Base-by-base conservation (phyloP, 2,329 filamentous ascomycete genomes). In the Xenoacremonium recifei region DNA sequence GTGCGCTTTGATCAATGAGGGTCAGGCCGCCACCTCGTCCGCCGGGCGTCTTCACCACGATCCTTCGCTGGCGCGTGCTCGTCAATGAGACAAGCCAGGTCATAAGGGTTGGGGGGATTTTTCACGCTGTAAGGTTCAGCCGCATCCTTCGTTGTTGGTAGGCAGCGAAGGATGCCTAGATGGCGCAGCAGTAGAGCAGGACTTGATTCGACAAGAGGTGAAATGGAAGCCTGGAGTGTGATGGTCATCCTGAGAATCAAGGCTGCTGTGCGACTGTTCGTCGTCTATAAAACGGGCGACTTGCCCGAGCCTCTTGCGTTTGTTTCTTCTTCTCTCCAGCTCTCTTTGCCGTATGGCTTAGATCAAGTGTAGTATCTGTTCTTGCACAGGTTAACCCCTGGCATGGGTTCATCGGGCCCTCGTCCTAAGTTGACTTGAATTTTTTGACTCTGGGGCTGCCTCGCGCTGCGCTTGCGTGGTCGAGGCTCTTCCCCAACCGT, bases 351-450 rank as follows among this genome's bases (percentile, higher is more conserved):
- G 39, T 41, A 23, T 30, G 47, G 51, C 57, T 58, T 34, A 21
- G 47, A 55, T 56, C 43, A 49, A 54, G 35, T 56, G 56, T 57
- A 59, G 56, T 54, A 58, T 51, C 50, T 56, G 55, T 58, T 59
- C 52, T 54, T 57, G 50, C 50, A 40, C 35, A 47, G 55, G 50
- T 50, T 51, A 49, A 57, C 23, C 27, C 50, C 55, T 53, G 39
- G 42, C 40, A 57, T 20, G 19, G 37, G 48, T 25, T 31, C 37
- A 42, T 12, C 16, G 21, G 37, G 39, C 42, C 34, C 33, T n/a
- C n/a, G n/a, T n/a, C 23, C 12, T 20, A 5, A 18, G 20, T 30
- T 47, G 35, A 39, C 37, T 30, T 35, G 18, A 45, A 47, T 53
- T 57, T 58, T 59, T 49, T 35, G 25, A 38, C 21, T 32, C 10